phyloP scores from a whole-genome alignment of 1,284 basidiomycete species.

The Tylopilus orsonianus region DNA sequence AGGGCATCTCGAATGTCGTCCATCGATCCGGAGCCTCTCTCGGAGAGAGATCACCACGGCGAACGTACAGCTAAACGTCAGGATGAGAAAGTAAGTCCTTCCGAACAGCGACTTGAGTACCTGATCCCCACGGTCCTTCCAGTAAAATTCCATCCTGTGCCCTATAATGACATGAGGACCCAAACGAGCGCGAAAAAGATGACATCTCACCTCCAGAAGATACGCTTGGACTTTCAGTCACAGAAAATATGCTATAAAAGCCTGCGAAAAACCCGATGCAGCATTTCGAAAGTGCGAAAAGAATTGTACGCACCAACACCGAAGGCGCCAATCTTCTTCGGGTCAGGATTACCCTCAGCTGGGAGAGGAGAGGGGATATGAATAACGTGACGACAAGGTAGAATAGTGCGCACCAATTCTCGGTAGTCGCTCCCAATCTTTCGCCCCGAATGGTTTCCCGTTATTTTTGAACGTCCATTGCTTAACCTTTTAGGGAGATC shows the following conservation, averaged over 20 bases:
- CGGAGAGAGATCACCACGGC: conserved; percentile 60
- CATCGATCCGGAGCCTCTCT: conserved; percentile 46
- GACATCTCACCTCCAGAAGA: conserved; percentile 6
- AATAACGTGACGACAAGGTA: not conserved
- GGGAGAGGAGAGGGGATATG: conserved; percentile 1
- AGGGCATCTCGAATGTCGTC: conserved; percentile 88
- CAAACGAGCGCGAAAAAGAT: not conserved
- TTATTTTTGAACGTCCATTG: conserved; percentile 83
- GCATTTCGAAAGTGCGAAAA: not conserved
- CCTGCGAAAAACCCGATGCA: not conserved
- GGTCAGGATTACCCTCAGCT: conserved; percentile 53
- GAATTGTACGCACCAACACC: conserved; percentile 7
- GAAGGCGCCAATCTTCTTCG: conserved; percentile 9
- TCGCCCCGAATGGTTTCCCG: conserved; percentile 72
- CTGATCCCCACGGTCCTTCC: conserved; percentile 82
- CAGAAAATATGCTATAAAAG: conserved; percentile 13
- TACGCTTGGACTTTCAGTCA: conserved; percentile 9
- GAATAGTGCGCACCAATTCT: conserved; percentile 60
- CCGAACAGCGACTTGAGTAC: conserved; percentile 32
- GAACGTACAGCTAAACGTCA: conserved; percentile 33
- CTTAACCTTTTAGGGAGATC: not conserved
- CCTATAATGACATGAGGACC: not conserved
- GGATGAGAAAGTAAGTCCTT: not conserved
- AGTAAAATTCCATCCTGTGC: conserved; percentile 92
- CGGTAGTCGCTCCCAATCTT: conserved; percentile 86